Evolutionary conservation across 257 asterid species (phyloP), one percentile per base, ranked within the genome.

Genomic region (Solanum tarijense): DNA sequence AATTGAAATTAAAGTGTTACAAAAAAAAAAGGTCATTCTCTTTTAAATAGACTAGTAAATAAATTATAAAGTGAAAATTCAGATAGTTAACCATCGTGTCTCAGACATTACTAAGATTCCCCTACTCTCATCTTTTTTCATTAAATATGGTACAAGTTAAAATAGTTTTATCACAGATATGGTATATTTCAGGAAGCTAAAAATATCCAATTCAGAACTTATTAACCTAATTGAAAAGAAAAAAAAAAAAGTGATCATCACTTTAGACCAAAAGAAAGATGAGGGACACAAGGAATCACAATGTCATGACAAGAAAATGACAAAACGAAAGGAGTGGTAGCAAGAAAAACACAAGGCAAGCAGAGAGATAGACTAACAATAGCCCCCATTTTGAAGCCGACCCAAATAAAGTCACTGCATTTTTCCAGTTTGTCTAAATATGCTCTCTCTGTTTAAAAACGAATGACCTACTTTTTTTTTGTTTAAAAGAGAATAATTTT

Each of bases 401-500:
- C 43, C 27, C 27, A 32, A 72, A 72, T 18, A 32, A 72, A 32
- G 41, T 18, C 41, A 9, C 43, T 29, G 16, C 20, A 13, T 72
- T 72, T 32, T 72, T 34, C 3, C 39, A 31, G 25, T 32, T 69
- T 71, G 43, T 72, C 81, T 72, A 8, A 8, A 71, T 31, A 71
- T 32, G 0, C 1, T 52, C 0, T 0, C 0, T 14, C 8, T 4
- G 23, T 16, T 12, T 46, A 13, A 52, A 52, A 52, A 48, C 14
- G 2, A 48, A 48, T 12, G 13, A 46, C 2, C 1, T 12, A 46
- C 0, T 12, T 46, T 12, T 4, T 13, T 12, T 43, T 43, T 12
- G 5, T 12, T 43, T 1, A 4, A 43, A 12, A 12, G 4, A 12
- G 0, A 43, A 43, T 0, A 20, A 13, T 1, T 1, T 4, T 5